These are phyloP conservation scores for Candida peoriensis DNA, from an alignment of 805 yeast genomes.

Conservation along the genomic window DNA sequence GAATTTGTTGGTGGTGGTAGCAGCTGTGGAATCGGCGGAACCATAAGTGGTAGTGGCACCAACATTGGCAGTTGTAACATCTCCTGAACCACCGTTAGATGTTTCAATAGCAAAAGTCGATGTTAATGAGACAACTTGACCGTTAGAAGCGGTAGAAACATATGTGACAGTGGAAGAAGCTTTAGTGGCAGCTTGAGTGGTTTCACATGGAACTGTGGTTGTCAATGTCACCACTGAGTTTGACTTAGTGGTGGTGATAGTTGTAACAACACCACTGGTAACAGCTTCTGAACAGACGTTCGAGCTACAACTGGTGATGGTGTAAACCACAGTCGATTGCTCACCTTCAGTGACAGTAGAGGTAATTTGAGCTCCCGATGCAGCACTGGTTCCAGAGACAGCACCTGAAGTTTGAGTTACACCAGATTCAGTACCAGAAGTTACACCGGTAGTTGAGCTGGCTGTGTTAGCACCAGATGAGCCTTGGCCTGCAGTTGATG, in stretches of 20 bases:
- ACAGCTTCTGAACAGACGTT: neutral
- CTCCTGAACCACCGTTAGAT: neutral
- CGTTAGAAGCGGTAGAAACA: neutral
- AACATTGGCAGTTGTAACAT: neutral
- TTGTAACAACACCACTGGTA: neutral
- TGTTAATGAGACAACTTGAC: neutral
- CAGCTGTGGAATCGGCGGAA: neutral
- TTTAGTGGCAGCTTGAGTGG: neutral
- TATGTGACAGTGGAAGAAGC: neutral
- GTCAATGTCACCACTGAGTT: neutral
- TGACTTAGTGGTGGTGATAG: slow-evolving; percentile 1
- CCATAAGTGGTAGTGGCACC: neutral
- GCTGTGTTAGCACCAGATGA: too few relatives aligned
- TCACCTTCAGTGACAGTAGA: too few relatives aligned
- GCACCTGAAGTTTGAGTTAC: neutral
- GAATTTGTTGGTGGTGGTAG: neutral
- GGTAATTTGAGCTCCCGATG: too few relatives aligned
- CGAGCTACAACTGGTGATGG: neutral
- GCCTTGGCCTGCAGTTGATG: neutral
- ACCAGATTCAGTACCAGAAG: neutral
- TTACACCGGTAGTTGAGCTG: neutral
- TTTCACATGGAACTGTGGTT: neutral
- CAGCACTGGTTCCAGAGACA: neutral
- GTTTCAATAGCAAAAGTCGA: neutral
- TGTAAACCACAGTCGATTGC: neutral